These are phyloP conservation scores for Pilobolus umbonatus DNA, from an alignment of 192 early-diverging fungal genomes.

Conservation along the genomic window DNA sequence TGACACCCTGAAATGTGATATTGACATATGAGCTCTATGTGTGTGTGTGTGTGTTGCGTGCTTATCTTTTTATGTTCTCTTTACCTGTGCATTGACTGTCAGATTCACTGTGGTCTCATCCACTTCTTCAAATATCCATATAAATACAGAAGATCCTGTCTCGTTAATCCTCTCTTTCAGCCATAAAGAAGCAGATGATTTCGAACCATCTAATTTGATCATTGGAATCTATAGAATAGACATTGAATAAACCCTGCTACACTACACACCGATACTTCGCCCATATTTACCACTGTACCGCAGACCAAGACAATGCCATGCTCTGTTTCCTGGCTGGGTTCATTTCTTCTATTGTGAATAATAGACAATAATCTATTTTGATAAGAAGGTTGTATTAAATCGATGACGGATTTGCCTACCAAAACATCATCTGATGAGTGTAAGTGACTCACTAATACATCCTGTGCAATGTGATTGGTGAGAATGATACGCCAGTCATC, in stretches of 20 bases:
- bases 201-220: conserved; percentile 45
- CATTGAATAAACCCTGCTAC: conserved; percentile 28
- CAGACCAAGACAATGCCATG: conserved; percentile 28
- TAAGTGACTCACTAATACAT: conserved; percentile 20
- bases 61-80: not conserved
- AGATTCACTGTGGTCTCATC: conserved; percentile 31
- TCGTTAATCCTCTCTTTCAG: conserved; percentile 50
- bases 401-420: conserved; percentile 11
- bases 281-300: conserved; percentile 26
- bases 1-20: conserved; percentile 42
- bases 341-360: conserved; percentile 21
- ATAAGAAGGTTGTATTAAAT: conserved; percentile 19
- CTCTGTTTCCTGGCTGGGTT: conserved; percentile 17
- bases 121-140: conserved; percentile 67
- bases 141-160: conserved; percentile 41
- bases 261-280: not conserved
- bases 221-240: conserved; percentile 48
- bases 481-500: conserved; percentile 21
- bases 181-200: conserved; percentile 56
- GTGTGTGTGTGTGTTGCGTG: not conserved
- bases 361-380: conserved; percentile 26
- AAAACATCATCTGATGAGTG: conserved; percentile 12
- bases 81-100: conserved; percentile 30
- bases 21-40: conserved; percentile 15
- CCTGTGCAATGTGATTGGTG: conserved; percentile 15